phyloP scores from a whole-genome alignment of 495 filamentous ascomycete genomes.

The Neurospora hispaniola region DNA sequence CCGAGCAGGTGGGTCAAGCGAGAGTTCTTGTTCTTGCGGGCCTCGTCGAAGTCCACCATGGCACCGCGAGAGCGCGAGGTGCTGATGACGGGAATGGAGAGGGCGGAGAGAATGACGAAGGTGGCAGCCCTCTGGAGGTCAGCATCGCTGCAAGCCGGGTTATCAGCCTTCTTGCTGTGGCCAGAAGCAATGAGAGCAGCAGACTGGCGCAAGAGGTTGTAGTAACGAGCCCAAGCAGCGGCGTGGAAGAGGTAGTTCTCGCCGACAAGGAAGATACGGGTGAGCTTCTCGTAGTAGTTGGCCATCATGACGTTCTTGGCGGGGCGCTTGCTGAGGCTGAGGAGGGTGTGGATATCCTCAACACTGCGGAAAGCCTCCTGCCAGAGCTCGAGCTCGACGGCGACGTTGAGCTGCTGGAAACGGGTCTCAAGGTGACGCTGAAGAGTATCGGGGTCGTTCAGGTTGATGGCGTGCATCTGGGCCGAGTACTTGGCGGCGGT shows the following conservation, averaged over 20 bases:
- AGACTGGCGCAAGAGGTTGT: constrained; percentile 87
- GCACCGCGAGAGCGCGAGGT: constrained; percentile 92
- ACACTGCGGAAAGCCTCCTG: constrained; percentile 98
- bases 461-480: constrained; percentile 98
- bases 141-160: constrained; percentile 76
- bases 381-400: constrained; percentile 96
- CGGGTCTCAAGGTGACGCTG: constrained; percentile 96
- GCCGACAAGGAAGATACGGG: constrained; percentile 94
- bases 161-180: constrained; percentile 84
- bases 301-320: constrained; percentile 99
- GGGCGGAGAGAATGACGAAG: constrained; percentile 88
- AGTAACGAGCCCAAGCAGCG: constrained; percentile 92
- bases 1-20: constrained; percentile 92
- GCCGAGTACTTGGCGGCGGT: constrained; percentile 98
- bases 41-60: constrained; percentile 92
- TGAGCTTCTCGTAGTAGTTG: constrained; percentile 99
- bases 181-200: constrained; percentile 74
- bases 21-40: constrained; percentile 96
- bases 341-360: constrained; percentile 96
- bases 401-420: constrained; percentile 97
- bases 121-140: constrained; percentile 81
- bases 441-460: constrained; percentile 92
- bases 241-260: constrained; percentile 99
- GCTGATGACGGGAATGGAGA: constrained; percentile 97
- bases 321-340: constrained; percentile 96